Conservation (phyloP, 2,329 filamentous ascomycete species). For the Clonostachys rhizophaga region DNA sequence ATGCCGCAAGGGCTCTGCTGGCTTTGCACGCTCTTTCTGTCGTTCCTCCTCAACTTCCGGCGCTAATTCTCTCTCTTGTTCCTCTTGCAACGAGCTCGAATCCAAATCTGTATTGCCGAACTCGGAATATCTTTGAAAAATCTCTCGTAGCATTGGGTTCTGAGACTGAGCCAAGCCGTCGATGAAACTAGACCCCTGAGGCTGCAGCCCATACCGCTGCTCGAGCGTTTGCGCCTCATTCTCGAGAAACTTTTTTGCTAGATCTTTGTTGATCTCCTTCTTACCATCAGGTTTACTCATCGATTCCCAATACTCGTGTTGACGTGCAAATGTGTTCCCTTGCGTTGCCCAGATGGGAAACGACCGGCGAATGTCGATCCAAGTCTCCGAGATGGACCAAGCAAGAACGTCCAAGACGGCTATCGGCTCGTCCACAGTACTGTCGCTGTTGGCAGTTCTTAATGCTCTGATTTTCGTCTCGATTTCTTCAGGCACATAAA, state of each 20-base stretch:
- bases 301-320: background rate
- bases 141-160: too few relatives aligned
- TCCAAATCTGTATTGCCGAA: background rate
- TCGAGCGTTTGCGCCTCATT: slow-evolving; percentile 35
- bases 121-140: too few relatives aligned
- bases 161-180: too few relatives aligned
- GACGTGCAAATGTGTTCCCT: slow-evolving; percentile 25
- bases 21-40: slow-evolving; percentile 40
- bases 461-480: slow-evolving; percentile 38
- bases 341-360: slow-evolving; percentile 59
- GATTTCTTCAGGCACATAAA: slow-evolving; percentile 57
- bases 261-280: background rate
- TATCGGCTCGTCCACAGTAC: slow-evolving; percentile 1
- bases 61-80: slow-evolving; percentile 62
- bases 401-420: slow-evolving; percentile 45
- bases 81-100: slow-evolving; percentile 43
- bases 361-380: slow-evolving; percentile 36
- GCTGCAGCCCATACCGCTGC: slow-evolving; percentile 33
- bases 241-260: slow-evolving; percentile 1
- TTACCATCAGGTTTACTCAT: background rate
- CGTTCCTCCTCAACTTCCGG: slow-evolving; percentile 57
- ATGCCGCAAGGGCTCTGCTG: slow-evolving; percentile 35
- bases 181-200: too few relatives aligned
- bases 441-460: slow-evolving; percentile 2
- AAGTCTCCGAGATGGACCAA: slow-evolving; percentile 57